A percentile compares a stretch with the other conserved stretches of the same genome.
These are phyloP conservation scores for Penicillium griseofulvum DNA, from an alignment of 2,329 filamentous ascomycete genomes.

Conservation along the genomic window DNA sequence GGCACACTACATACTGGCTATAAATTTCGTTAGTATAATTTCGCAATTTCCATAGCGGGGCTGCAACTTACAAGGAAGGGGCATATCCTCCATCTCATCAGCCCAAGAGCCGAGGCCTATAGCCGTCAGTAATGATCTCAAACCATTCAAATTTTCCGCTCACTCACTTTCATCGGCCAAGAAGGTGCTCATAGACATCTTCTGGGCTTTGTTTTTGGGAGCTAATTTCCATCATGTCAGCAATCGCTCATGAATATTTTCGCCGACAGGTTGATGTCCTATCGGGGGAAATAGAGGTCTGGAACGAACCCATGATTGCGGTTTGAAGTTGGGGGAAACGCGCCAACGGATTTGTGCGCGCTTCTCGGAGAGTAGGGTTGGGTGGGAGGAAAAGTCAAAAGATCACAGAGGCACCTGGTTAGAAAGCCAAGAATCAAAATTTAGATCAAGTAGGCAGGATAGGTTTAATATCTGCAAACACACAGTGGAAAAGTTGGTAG, in stretches of 20 bases:
- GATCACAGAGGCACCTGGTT: constrained; percentile 16
- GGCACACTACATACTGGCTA: constrained; percentile 32
- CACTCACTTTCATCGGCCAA: constrained; percentile 83
- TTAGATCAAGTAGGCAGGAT: constrained; percentile 20
- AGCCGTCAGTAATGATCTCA: constrained; percentile 27
- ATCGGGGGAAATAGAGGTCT: constrained; percentile 10
- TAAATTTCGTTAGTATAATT: constrained; percentile 15
- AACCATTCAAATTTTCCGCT: constrained; percentile 3
- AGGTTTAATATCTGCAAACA: constrained; percentile 15
- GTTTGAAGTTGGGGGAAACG: constrained; percentile 40
- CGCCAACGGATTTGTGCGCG: constrained; percentile 42
- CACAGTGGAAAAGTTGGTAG: constrained; percentile 27
- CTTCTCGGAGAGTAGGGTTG: constrained; percentile 31
- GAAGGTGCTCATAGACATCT: constrained; percentile 97
- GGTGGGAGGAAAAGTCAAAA: constrained; percentile 20
- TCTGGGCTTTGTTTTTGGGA: constrained; percentile 89
- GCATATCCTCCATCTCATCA: constrained; percentile 92
- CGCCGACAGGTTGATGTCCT: background rate
- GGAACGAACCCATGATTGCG: constrained; percentile 60
- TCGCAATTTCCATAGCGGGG: constrained; percentile 7
- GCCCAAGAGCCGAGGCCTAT: constrained; percentile 87
- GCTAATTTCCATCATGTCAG: constrained; percentile 34
- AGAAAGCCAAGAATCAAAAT: constrained; percentile 22
- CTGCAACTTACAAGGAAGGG: constrained; percentile 64
- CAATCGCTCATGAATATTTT: background rate